Conservation (phyloP, 2,329 filamentous ascomycete species). For the Scytalidium sp. region DNA sequence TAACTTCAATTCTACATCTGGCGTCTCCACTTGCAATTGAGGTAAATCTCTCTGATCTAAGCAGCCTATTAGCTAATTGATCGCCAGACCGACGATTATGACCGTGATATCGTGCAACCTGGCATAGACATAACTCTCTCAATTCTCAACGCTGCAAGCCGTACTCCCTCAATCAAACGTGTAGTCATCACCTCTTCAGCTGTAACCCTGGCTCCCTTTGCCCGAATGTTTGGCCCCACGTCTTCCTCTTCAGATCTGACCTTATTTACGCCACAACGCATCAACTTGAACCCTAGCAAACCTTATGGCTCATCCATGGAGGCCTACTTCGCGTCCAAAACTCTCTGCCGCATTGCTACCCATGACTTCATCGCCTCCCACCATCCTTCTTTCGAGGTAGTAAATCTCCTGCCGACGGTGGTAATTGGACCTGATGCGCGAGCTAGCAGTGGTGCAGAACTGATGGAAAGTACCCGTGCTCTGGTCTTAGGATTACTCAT, state of each 20-base stretch:
- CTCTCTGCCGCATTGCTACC: constrained; percentile 20
- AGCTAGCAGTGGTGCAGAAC: constrained; percentile 7
- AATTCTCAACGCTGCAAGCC: constrained; percentile 15
- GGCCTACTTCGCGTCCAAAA: constrained; percentile 28
- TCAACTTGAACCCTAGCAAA: constrained; percentile 7
- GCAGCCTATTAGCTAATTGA: constrained; percentile 2
- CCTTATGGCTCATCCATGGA: constrained; percentile 15
- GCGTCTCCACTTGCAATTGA: constrained; percentile 10
- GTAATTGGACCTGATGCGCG: constrained; percentile 14
- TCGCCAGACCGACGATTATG: constrained; percentile 12
- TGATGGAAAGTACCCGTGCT: constrained; percentile 1
- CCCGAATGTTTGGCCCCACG: constrained; percentile 11
- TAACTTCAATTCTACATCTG: constrained; percentile 12
- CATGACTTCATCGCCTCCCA: constrained; percentile 17
- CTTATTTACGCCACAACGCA: constrained; percentile 13
- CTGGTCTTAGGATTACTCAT: constrained; percentile 5
- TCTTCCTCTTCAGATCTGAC: constrained; percentile 11
- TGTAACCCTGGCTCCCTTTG: constrained; percentile 20
- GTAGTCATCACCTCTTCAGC: constrained; percentile 22
- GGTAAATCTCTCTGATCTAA: constrained; percentile 1
- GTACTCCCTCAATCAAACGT: constrained; percentile 13
- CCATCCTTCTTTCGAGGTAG: constrained; percentile 12
- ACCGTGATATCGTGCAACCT: constrained; percentile 17
- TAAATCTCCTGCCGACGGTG: constrained; percentile 13
- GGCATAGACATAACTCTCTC: constrained; percentile 14